These are phyloP conservation scores for Chlorella sp. DNA, from an alignment of 139 green algal species.

Conservation along the genomic window DNA sequence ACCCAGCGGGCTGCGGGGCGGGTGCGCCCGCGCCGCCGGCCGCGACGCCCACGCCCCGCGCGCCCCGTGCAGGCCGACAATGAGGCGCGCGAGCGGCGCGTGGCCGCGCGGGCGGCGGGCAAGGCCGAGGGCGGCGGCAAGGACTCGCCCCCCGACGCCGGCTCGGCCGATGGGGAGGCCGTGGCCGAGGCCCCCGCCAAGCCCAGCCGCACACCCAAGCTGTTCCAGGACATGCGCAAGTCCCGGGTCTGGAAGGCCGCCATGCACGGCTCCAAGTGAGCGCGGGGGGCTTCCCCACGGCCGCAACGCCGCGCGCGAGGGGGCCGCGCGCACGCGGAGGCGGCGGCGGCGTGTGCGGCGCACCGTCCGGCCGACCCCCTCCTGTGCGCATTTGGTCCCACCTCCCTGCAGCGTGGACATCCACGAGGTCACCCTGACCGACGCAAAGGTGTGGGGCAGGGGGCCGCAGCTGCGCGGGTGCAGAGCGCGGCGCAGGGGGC, in stretches of 20 bases:
- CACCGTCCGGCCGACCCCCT: no score
- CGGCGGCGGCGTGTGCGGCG: no score
- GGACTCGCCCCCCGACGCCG: background rate
- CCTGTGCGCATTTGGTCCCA: background rate
- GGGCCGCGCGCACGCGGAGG: background rate
- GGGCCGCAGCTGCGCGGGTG: no score
- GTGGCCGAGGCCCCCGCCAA: background rate
- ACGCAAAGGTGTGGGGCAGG: no score
- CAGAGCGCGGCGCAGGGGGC: no score
- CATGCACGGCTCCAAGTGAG: background rate
- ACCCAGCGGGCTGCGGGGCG: no score
- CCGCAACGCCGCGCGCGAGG: background rate
- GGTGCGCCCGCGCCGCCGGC: no score
- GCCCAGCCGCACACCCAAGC: constrained; percentile 13
- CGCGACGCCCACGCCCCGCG: no score
- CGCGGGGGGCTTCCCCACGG: no score
- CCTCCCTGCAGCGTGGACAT: constrained; percentile 17
- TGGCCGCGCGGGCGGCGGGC: no score
- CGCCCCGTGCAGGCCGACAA: no score
- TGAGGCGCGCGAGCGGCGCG: no score
- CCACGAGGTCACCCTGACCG: constrained; percentile 17
- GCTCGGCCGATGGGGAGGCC: background rate
- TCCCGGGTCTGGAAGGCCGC: constrained; percentile 27
- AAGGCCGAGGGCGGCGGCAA: background rate
- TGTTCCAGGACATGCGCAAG: constrained; percentile 27